A percentile compares a stretch with the other conserved stretches of the same genome.
phyloP scores from a whole-genome alignment of 208 protist genomes.

The Acanthamoeba royreba region DNA sequence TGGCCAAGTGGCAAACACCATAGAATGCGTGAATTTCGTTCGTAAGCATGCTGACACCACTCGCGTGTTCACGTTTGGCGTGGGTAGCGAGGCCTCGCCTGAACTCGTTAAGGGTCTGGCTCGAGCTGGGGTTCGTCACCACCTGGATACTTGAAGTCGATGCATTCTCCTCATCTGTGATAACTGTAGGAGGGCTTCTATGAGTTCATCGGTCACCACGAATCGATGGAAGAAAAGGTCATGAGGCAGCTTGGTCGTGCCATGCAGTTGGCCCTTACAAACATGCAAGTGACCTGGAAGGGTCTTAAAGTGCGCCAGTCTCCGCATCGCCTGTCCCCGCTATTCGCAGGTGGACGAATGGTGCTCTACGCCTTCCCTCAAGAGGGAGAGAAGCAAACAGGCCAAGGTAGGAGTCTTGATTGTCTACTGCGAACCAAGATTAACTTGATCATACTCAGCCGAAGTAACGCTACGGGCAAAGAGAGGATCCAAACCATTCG shows the following conservation, averaged over 20 bases:
- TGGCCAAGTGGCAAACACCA: conserved; percentile 15
- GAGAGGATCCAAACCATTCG: neutral
- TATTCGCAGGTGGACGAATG: neutral
- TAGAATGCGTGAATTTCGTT: conserved; percentile 51
- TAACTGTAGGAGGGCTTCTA: conserved; percentile 35
- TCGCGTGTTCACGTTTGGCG: conserved; percentile 52
- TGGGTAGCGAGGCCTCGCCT: neutral
- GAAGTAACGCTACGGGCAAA: neutral
- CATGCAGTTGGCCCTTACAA: conserved; percentile 54
- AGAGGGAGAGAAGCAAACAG: neutral
- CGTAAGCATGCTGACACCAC: conserved; percentile 50
- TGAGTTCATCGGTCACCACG: conserved; percentile 49
- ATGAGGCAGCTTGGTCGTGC: conserved; percentile 46
- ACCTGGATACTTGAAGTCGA: neutral
- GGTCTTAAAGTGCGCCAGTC: neutral
- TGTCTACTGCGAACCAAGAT: neutral
- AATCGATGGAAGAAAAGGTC: conserved; percentile 49
- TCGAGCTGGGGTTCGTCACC: neutral
- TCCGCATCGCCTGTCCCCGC: neutral
- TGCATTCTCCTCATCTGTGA: neutral
- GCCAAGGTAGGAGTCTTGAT: neutral
- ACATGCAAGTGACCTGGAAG: conserved; percentile 49
- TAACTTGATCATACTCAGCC: neutral
- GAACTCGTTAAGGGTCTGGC: conserved; percentile 46
- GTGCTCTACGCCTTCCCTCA: neutral